Base-by-base conservation (phyloP, 2,329 filamentous ascomycete genomes). In the Pseudogymnoascus sp. region DNA sequence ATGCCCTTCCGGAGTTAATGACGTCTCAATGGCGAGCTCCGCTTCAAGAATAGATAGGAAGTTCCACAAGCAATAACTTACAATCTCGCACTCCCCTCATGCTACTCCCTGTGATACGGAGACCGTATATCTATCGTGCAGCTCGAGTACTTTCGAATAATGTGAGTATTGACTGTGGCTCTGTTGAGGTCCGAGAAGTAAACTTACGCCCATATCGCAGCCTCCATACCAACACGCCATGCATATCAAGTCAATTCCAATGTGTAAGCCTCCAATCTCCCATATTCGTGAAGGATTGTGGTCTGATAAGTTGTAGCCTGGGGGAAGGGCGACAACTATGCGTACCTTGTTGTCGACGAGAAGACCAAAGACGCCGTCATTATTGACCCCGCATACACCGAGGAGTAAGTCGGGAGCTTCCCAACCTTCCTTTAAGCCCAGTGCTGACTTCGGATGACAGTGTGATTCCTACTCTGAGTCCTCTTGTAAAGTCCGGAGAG, bases 241-340 rank as follows among this genome's bases (percentile, higher is more conserved):
- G 90, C 89, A 93, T 83, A 88, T 93, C 77, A 83, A 90, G 75
- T 89, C 88, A 67, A 93, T 94, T 75, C 89, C 89, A 62, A 93
- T 94, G 89, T 93, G 90, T 91, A 83, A 71, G 85, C 78, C 30
- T 16, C 58, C 57, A 22, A 11, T 37, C 37, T 39, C 18, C 30
- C 8, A 34, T 30, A 30, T 58, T 57, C 47, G 30, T 18, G 37
- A 22, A 16, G 7, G 38, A 43, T 62, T 63, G 38, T 67, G 60
- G 67, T 37, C 59, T 37, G 16, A 60, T 50, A 32, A 57, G 57
- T 38, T 35, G 32, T 6, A 92, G 89, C 89, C 88, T 85, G 83
- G 77, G 89, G 89, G 60, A 86, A 75, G 70, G 81, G 85, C 70
- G 87, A 94, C 75, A 94, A 94, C 78, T 94, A 93, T 75, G 88